These are phyloP conservation scores for Monilinia fructicola DNA, from an alignment of 2,329 filamentous ascomycete genomes.

Conservation along the genomic window DNA sequence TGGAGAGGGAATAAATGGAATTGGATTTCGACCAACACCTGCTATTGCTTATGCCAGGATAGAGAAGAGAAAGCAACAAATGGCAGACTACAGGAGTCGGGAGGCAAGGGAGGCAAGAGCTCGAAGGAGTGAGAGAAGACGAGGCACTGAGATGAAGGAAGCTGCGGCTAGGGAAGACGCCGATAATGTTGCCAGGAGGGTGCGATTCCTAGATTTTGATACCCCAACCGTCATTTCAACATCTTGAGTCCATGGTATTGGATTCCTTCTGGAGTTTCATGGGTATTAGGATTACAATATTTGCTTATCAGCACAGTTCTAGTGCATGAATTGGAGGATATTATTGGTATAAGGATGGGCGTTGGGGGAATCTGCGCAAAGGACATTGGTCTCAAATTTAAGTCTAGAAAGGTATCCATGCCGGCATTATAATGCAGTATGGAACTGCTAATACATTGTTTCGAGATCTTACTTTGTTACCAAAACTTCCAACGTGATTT, in stretches of 20 bases:
- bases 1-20: slow-evolving; percentile 65
- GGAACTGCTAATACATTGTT: slow-evolving; percentile 9
- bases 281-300: not conserved
- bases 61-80: slow-evolving; percentile 58
- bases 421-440: slow-evolving; percentile 15
- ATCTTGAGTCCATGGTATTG: slow-evolving; percentile 23
- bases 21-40: slow-evolving; percentile 64
- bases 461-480: slow-evolving; percentile 28
- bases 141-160: slow-evolving; percentile 33
- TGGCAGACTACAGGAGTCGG: slow-evolving; percentile 60
- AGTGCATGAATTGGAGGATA: not conserved
- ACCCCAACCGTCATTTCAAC: slow-evolving; percentile 26
- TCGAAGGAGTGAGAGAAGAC: slow-evolving; percentile 53
- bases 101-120: slow-evolving; percentile 62
- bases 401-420: not conserved
- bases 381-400: not conserved
- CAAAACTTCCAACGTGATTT: slow-evolving; percentile 39
- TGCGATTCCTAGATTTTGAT: slow-evolving; percentile 37
- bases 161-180: slow-evolving; percentile 26
- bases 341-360: slow-evolving; percentile 1
- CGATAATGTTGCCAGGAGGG: slow-evolving; percentile 33
- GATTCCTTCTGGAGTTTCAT: not conserved
- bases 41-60: slow-evolving; percentile 58
- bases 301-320: slow-evolving; percentile 7
- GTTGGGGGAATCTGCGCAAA: slow-evolving; percentile 8